phyloP scores from a whole-genome alignment of 768 basidiomycete species.

The Tylopilus felleus region DNA sequence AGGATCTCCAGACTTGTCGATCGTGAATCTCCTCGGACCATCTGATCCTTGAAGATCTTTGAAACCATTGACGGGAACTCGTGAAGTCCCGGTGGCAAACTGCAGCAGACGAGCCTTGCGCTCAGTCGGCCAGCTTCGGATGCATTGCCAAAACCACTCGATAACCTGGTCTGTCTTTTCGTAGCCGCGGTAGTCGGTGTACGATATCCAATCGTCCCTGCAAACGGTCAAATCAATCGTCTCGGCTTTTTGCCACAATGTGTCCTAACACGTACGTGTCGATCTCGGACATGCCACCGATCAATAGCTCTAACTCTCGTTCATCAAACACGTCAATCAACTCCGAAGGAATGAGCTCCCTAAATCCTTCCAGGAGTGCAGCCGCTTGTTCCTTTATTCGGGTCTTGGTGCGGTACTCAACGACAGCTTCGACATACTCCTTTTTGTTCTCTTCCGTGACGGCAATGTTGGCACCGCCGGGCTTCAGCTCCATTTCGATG shows the following conservation, averaged over 20 bases:
- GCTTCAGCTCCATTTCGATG: conserved; percentile 62
- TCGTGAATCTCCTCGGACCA: conserved; percentile 89
- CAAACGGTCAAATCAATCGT: neutral
- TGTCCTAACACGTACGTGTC: conserved; percentile 56
- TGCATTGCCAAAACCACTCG: conserved; percentile 95
- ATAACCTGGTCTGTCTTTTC: conserved; percentile 85
- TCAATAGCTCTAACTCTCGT: conserved; percentile 81
- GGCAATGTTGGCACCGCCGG: conserved; percentile 53
- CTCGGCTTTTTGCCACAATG: neutral
- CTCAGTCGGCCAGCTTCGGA: conserved; percentile 87
- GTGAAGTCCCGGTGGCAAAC: conserved; percentile 85
- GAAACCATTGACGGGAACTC: conserved; percentile 89
- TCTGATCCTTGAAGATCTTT: conserved; percentile 93
- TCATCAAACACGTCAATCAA: conserved; percentile 90
- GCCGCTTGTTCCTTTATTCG: conserved; percentile 82
- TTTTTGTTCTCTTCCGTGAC: conserved; percentile 78
- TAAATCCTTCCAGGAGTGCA: conserved; percentile 81
- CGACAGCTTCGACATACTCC: conserved; percentile 73
- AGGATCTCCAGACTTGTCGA: conserved; percentile 92
- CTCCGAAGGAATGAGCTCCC: conserved; percentile 80
- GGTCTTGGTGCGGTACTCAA: conserved; percentile 78
- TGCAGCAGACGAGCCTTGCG: conserved; percentile 83
- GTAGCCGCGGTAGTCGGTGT: conserved; percentile 89
- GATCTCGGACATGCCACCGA: conserved; percentile 91
- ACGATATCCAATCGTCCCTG: conserved; percentile 90